Base-by-base conservation (phyloP, 176 grass and related monocot species). In the Paspalum notatum region DNA sequence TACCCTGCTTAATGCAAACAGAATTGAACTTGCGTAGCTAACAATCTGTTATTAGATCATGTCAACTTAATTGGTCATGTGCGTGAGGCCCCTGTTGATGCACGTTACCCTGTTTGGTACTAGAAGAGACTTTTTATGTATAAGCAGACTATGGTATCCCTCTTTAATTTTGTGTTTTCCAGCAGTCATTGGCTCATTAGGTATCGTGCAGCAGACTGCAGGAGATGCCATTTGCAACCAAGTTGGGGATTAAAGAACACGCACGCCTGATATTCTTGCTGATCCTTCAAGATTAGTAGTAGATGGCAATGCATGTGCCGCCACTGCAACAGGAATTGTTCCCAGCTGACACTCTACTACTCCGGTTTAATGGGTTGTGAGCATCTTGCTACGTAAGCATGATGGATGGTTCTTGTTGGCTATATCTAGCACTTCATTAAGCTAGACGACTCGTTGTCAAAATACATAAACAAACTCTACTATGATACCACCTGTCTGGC, bases 261-360 rank as follows among this genome's bases (percentile, higher is more conserved):
- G 5, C 22, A 2, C 42, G 74, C 74, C 47, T 32, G 57, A 53
- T 77, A 50, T 63, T 38, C 56, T 78, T 64, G 59, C 24, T 77
- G 43, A 48, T 62, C 75, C 75, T 20, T 10, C 58, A 77, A 77
- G 44, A 38, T 44, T 63, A 32, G 32, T 63, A 77, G 24, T 1
- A 64, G 75, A 64, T 77, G 59, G 11, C 44, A 77, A 41, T 4
- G 52, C 75, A 63, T 63, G 75, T 77, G 57, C 58, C 58, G 49
- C 49, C 49, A 11, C 9, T 68, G 65, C 41, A 45, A 22, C 65
- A 68, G 40, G 65, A 73, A 54, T 73, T 73, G 15, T 54, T 72
- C 70, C 17, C 49, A 53, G 37, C 10, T 51, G 62, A 18, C 16
- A 20, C 60, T 45, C 60, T 45, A 68, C 44, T 25, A n/a, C 66